A percentile compares a stretch with the other conserved stretches of the same genome.
Evolutionary conservation across 2,329 filamentous ascomycete genomes (phyloP).

Genomic region (Cladobotryum protrusum): DNA sequence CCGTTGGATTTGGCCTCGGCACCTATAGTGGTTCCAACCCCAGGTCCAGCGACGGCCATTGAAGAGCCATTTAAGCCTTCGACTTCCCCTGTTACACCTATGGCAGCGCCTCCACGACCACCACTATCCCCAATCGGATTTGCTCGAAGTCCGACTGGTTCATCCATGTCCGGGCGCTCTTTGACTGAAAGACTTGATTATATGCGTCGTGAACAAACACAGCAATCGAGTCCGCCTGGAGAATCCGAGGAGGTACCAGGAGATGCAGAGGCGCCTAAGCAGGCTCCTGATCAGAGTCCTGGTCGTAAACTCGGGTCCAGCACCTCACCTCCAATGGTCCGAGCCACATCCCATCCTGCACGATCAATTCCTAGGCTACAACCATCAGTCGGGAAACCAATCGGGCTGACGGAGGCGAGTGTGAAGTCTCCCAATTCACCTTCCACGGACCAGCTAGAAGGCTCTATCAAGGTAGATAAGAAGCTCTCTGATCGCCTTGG

Average conservation of each 20-base stretch:
- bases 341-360: conserved; percentile 47
- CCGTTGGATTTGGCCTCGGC: conserved; percentile 39
- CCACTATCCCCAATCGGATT: conserved; percentile 17
- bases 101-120: conserved; percentile 13
- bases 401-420: conserved; percentile 30
- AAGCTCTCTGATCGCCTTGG: conserved; percentile 70
- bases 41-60: background rate
- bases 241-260: conserved; percentile 23
- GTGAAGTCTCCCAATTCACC: conserved; percentile 20
- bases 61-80: background rate
- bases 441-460: conserved; percentile 26
- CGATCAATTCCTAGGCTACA: conserved; percentile 41
- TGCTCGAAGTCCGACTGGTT: conserved; percentile 15
- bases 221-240: conserved; percentile 23
- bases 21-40: conserved; percentile 14
- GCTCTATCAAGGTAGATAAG: conserved; percentile 56
- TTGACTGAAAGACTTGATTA: conserved; percentile 45
- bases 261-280: conserved; percentile 19
- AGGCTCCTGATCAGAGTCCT: conserved; percentile 29
- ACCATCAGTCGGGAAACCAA: conserved; percentile 37
- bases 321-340: conserved; percentile 47
- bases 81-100: conserved; percentile 1
- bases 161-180: conserved; percentile 16
- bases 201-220: conserved; percentile 42
- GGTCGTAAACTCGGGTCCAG: conserved; percentile 40